Evolutionary conservation across 805 yeast genomes (phyloP).

Genomic region (Candida ipomoeae): DNA sequence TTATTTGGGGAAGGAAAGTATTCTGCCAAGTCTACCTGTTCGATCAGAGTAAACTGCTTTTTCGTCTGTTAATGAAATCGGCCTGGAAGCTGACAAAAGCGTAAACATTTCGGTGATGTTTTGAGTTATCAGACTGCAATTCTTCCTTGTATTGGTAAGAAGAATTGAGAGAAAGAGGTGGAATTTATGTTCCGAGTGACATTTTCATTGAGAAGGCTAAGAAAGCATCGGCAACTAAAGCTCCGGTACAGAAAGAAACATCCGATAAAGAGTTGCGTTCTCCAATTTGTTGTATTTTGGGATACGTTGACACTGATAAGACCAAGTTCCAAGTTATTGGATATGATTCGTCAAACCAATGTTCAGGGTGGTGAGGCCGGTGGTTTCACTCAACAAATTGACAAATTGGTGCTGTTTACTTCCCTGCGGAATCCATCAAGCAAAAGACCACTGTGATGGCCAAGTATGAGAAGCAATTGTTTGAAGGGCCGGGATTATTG

Average conservation of each 20-base stretch:
- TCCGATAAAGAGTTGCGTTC: slow-evolving; percentile 74
- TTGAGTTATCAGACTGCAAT: not conserved
- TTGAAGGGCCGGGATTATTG: slow-evolving; percentile 94
- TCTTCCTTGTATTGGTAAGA: not conserved
- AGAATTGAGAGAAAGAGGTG: not conserved
- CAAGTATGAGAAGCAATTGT: slow-evolving; percentile 74
- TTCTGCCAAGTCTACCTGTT: slow-evolving; percentile 31
- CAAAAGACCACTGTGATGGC: slow-evolving; percentile 91
- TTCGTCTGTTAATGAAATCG: slow-evolving; percentile 18
- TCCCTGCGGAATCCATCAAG: slow-evolving; percentile 93
- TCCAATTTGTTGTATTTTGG: slow-evolving; percentile 97
- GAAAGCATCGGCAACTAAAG: slow-evolving; percentile 21
- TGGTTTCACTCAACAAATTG: slow-evolving; percentile 99
- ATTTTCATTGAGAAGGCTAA: slow-evolving; percentile 25
- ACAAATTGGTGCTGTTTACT: slow-evolving; percentile 99
- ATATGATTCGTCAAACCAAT: slow-evolving; percentile 96
- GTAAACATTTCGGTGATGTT: slow-evolving; percentile 14
- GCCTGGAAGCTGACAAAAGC: slow-evolving; percentile 33
- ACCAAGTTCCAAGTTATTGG: slow-evolving; percentile 94
- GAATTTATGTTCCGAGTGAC: too few species aligned
- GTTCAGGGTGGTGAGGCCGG: slow-evolving; percentile 99
- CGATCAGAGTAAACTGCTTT: slow-evolving; percentile 18
- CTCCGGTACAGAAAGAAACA: slow-evolving; percentile 11
- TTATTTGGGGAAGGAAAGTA: slow-evolving; percentile 14
- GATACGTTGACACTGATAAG: slow-evolving; percentile 99